Evolutionary conservation across 2,329 filamentous ascomycete species (phyloP).

Genomic region (Colletotrichum sp.): DNA sequence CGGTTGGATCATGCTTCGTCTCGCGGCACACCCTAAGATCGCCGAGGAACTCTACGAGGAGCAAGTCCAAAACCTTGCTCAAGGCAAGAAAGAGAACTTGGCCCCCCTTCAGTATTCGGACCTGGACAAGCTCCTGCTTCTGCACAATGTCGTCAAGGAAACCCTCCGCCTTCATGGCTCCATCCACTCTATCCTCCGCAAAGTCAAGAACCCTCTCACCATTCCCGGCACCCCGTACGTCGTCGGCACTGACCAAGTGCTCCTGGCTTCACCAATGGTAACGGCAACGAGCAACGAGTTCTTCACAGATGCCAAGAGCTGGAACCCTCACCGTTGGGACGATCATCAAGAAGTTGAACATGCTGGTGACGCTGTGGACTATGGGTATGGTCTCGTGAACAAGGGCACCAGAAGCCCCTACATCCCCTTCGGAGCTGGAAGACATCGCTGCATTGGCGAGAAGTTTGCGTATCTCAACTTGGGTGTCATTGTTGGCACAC

Average conservation of each 20-base stretch:
- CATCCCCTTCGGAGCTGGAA: conserved; percentile 89
- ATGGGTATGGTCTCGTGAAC: conserved; percentile 90
- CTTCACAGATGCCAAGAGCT: conserved; percentile 82
- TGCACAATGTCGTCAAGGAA: conserved; percentile 87
- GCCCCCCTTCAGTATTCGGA: conserved; percentile 74
- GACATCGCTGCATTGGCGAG: conserved; percentile 95
- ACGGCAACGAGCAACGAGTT: conserved; percentile 72
- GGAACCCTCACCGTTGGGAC: conserved; percentile 94
- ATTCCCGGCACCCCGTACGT: conserved; percentile 83
- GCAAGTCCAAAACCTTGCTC: conserved; percentile 75
- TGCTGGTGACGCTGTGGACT: conserved; percentile 80
- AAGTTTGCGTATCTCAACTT: conserved; percentile 95
- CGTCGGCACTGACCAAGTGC: conserved; percentile 78
- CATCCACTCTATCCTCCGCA: conserved; percentile 93
- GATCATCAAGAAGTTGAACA: conserved; percentile 45
- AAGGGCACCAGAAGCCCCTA: conserved; percentile 91
- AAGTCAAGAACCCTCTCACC: conserved; percentile 86
- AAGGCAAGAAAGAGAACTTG: conserved; percentile 63
- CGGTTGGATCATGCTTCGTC: conserved; percentile 83
- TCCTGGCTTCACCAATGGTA: conserved; percentile 86
- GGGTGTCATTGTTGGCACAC: conserved; percentile 78
- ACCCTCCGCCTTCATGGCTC: conserved; percentile 89
- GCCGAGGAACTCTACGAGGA: conserved; percentile 84
- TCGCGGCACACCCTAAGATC: conserved; percentile 78
- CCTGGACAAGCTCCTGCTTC: conserved; percentile 78